Evolutionary conservation across 495 filamentous ascomycete genomes (phyloP).

Genomic region (Aspergillus egyptiacus): DNA sequence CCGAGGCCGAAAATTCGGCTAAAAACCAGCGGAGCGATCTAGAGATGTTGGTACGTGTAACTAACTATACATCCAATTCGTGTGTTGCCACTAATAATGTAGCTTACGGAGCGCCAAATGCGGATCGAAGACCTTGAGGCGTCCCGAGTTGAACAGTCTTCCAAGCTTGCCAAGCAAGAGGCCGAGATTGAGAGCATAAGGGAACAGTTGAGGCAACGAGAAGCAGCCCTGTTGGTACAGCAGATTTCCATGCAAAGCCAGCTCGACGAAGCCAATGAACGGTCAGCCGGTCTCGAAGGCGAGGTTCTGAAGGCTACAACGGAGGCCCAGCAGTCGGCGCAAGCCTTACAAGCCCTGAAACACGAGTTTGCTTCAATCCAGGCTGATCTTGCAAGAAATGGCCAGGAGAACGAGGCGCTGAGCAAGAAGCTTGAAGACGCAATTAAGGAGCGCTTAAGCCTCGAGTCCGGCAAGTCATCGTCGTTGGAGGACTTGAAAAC

Average conservation of each 20-base stretch:
- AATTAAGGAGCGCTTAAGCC: no score
- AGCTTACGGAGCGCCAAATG: conserved; percentile 22
- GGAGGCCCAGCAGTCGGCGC: neutral
- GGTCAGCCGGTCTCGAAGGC: conserved; percentile 15
- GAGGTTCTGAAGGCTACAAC: conserved; percentile 6
- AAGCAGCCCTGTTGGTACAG: conserved; percentile 15
- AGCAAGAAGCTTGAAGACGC: conserved; percentile 12
- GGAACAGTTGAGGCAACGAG: conserved; percentile 18
- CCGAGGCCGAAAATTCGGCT: conserved; percentile 11
- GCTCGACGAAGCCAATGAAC: conserved; percentile 23
- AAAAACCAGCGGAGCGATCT: conserved; percentile 8
- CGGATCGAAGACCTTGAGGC: conserved; percentile 20
- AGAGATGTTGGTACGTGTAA: conserved; percentile 13
- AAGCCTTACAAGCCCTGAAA: neutral
- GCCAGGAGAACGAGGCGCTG: conserved; percentile 12
- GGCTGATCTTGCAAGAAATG: conserved; percentile 7
- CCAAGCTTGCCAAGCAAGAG: conserved; percentile 17
- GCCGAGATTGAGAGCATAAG: conserved; percentile 19
- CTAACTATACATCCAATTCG: neutral
- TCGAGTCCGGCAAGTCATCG: no score
- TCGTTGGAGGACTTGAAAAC: neutral
- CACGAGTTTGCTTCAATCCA: neutral
- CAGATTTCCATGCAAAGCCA: conserved; percentile 18
- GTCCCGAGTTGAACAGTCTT: conserved; percentile 12
- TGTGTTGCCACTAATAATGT: conserved; percentile 11